phyloP scores from a whole-genome alignment of 257 asterid genomes.

The Plectranthus barbatus region DNA sequence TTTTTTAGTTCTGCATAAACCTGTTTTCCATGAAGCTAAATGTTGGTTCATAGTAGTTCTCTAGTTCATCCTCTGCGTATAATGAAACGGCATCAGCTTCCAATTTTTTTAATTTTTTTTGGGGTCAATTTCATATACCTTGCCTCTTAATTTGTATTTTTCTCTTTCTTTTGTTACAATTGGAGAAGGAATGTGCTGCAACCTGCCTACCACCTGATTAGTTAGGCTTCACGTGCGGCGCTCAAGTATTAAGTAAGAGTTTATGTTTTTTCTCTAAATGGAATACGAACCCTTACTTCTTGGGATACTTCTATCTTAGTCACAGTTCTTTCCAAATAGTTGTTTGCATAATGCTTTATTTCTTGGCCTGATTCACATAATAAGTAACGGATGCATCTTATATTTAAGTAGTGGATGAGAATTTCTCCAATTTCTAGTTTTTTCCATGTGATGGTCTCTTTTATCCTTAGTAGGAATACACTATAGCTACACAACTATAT shows the following conservation, averaged over 20 bases:
- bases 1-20: no score
- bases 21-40: no score
- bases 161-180: constrained; percentile 19
- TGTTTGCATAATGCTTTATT: not conserved
- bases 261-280: constrained; percentile 5
- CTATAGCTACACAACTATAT: no score
- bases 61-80: no score
- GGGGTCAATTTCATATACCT: constrained; percentile 5
- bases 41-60: no score
- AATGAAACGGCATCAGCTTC: no score
- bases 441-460: no score
- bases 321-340: no score
- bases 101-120: no score
- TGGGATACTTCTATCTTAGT: no score
- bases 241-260: constrained; percentile 28
- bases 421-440: not conserved
- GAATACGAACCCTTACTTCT: constrained; percentile 8
- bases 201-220: constrained; percentile 37
- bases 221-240: constrained; percentile 25
- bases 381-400: not conserved
- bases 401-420: not conserved
- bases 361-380: not conserved
- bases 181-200: constrained; percentile 33
- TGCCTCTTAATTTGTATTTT: constrained; percentile 2
- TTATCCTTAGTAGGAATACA: no score